A percentile compares a stretch with the other conserved stretches of the same genome.
phyloP scores from a whole-genome alignment of 2,329 filamentous ascomycete species.

The Neonectria punicea region DNA sequence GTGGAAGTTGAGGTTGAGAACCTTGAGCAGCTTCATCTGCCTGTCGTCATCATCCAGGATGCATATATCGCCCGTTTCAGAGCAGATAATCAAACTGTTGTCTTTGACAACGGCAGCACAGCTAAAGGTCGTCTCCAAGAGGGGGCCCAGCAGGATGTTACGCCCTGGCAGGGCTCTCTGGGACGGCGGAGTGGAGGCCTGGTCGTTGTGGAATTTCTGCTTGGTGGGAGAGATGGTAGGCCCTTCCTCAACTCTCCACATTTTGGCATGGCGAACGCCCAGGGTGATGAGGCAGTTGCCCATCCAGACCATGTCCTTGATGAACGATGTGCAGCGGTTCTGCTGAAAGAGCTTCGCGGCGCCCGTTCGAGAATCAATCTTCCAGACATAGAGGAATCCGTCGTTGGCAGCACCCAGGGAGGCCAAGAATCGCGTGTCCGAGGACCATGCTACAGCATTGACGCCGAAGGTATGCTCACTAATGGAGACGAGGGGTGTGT shows the following conservation, averaged over 20 bases:
- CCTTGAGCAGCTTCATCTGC: constrained; percentile 74
- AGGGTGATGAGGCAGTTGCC: constrained; percentile 85
- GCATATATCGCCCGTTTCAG: constrained; percentile 90
- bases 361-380: constrained; percentile 83
- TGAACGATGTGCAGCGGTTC: constrained; percentile 88
- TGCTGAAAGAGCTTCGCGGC: constrained; percentile 83
- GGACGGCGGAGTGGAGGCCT: constrained; percentile 44
- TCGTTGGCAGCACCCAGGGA: constrained; percentile 91
- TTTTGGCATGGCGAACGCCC: constrained; percentile 90
- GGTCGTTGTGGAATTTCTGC: constrained; percentile 62
- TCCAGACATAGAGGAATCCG: constrained; percentile 93
- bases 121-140: constrained; percentile 87
- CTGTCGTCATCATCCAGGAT: constrained; percentile 81
- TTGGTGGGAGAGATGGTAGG: constrained; percentile 71
- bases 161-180: constrained; percentile 80
- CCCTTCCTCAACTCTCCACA: constrained; percentile 85
- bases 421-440: constrained; percentile 86
- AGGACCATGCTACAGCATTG: constrained; percentile 87
- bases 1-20: constrained; percentile 73
- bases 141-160: constrained; percentile 84
- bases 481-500: constrained; percentile 84
- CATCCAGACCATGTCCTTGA: constrained; percentile 92
- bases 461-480: constrained; percentile 93
- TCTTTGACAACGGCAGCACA: constrained; percentile 77
- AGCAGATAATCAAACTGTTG: constrained; percentile 81